Base-by-base conservation (phyloP, 176 grass and related monocot genomes). In the Aegilops umbellulata region DNA sequence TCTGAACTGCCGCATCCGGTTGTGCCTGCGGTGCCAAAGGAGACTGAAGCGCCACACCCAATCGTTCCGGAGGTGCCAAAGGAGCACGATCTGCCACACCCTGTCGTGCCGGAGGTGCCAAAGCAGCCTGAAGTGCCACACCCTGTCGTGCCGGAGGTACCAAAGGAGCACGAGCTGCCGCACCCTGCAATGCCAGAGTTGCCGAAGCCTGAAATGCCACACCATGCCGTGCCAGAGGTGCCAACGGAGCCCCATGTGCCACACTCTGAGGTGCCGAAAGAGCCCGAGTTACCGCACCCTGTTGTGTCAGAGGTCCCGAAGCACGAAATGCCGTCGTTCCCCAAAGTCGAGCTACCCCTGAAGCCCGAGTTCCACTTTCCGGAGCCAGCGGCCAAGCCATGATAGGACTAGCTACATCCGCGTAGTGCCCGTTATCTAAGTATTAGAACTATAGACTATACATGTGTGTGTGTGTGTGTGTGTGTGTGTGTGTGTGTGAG, bases 311-410 rank as follows among this genome's bases (percentile, higher is more conserved):
- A 65, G 62, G 13, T 66, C 1, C 67, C 77, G 3, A 78, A 87
- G 77, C 38, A 76, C 6, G 74, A 76, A 12, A 27, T 76, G 46
- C 44, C 73, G 2, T 44, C 72, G 13, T 51, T 73, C 13, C 77
- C 84, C 0, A 80, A 80, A 38, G 25, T 53, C 2, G 84, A 86
- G 38, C 20, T 73, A 27, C 85, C 85, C 1, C 46, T 46, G 8
- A 80, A 72, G 77, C 77, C 84, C 6, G 47, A 80, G 51, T 22
- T 27, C 17, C 84, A 79, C 76, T 86, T 70, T 29, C 49, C 65
- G 8, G 65, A 79, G 65, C 35, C 58, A 2, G 77, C 42, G 77
- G 34, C 60, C 27, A 77, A 77, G 14, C 49, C 74, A 77, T 77
- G 44, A 75, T 30, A 6, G 41, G 42, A 44, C 42, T 74, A 19